phyloP scores from a whole-genome alignment of 371 early-diverging fungal genomes.

The Circinella minor region DNA sequence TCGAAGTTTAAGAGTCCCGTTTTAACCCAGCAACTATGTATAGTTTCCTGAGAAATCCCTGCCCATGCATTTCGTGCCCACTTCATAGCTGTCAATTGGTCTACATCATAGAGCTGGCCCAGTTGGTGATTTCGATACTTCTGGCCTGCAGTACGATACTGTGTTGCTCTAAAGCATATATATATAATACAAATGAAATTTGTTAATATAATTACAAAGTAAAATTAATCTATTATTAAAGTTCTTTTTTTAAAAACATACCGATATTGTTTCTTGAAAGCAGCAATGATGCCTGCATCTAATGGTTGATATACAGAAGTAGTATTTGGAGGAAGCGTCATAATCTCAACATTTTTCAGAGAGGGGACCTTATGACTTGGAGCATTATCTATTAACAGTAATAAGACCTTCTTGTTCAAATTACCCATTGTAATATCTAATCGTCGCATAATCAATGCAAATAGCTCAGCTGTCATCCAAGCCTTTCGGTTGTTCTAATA shows the following conservation, averaged over 20 bases:
- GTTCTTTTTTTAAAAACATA: neutral
- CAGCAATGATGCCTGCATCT: constrained; percentile 21
- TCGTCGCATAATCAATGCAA: neutral
- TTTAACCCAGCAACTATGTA: neutral
- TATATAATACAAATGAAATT: no score
- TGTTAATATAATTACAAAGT: no score
- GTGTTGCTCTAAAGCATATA: neutral
- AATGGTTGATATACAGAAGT: constrained; percentile 23
- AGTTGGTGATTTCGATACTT: neutral
- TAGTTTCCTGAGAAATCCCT: neutral
- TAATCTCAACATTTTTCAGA: constrained; percentile 7
- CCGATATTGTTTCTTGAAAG: constrained; percentile 20
- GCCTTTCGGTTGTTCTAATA: constrained; percentile 14
- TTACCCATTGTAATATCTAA: constrained; percentile 10
- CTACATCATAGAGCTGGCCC: neutral
- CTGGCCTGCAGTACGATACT: neutral
- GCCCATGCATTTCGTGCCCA: neutral
- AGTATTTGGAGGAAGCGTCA: constrained; percentile 18
- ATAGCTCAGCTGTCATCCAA: constrained; percentile 12
- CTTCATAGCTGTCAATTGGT: neutral
- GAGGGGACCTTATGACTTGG: constrained; percentile 3
- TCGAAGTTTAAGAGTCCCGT: neutral
- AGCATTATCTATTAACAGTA: constrained; percentile 17
- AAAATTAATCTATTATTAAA: no score
- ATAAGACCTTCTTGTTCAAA: constrained; percentile 7